Percentiles rank a stretch among this genome's conserved stretches.
Evolutionary conservation across 2,329 filamentous ascomycete genomes (phyloP).

Genomic region (Cladophialophora yegresii): DNA sequence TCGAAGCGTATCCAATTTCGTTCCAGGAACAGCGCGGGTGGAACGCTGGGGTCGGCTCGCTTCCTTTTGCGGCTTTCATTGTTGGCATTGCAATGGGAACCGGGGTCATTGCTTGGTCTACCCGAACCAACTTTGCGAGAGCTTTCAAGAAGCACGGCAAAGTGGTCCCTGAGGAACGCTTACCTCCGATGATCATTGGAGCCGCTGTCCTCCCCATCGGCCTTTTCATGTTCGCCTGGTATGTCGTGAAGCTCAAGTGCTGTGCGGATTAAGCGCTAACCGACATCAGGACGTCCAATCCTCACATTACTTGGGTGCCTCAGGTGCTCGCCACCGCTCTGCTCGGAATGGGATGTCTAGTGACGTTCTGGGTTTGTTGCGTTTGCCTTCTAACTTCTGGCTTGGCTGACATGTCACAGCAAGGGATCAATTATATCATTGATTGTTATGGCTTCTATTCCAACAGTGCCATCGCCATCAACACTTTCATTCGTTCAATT

Average conservation of each 20-base stretch:
- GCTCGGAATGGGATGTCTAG: slow-evolving; percentile 48
- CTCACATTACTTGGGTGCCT: slow-evolving; percentile 48
- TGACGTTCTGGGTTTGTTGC: slow-evolving; percentile 44
- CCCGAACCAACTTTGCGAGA: slow-evolving; percentile 46
- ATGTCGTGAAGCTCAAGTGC: slow-evolving; percentile 6
- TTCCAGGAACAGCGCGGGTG: slow-evolving; percentile 45
- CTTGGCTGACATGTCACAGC: slow-evolving; percentile 22
- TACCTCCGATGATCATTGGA: slow-evolving; percentile 50
- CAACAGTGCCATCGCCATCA: slow-evolving; percentile 46
- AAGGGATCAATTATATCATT: slow-evolving; percentile 49
- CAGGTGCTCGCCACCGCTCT: slow-evolving; percentile 48
- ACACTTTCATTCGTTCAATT: slow-evolving; percentile 42
- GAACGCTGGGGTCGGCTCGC: slow-evolving; percentile 43
- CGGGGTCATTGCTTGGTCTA: slow-evolving; percentile 44
- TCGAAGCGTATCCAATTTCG: slow-evolving; percentile 47
- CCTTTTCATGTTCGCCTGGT: slow-evolving; percentile 55
- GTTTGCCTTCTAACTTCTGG: not conserved
- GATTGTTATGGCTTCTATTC: slow-evolving; percentile 47
- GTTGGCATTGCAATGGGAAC: slow-evolving; percentile 41
- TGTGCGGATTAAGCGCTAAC: not conserved
- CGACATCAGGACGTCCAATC: slow-evolving; percentile 40
- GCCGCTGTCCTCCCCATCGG: slow-evolving; percentile 48
- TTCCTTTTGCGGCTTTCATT: slow-evolving; percentile 45
- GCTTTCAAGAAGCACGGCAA: slow-evolving; percentile 44
- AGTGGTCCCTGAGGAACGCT: slow-evolving; percentile 47